phyloP scores from a whole-genome alignment of 257 asterid species.

The Nicotiana paniculata region DNA sequence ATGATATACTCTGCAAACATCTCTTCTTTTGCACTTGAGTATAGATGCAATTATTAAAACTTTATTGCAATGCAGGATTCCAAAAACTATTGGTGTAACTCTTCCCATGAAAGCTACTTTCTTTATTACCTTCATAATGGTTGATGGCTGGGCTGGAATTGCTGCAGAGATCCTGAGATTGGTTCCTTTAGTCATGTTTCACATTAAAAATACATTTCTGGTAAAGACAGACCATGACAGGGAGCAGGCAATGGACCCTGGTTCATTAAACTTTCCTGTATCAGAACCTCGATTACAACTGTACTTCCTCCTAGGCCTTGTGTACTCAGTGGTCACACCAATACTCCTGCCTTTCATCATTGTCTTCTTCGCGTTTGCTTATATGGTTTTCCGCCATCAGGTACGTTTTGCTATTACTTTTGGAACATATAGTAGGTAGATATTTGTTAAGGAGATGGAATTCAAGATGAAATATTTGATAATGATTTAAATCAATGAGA shows the following conservation, averaged over 20 bases:
- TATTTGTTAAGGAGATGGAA: background rate
- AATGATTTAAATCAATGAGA: too few relatives aligned
- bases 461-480: background rate
- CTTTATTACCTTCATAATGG: constrained; percentile 81
- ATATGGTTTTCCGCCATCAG: constrained; percentile 79
- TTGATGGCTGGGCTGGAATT: constrained; percentile 90
- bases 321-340: constrained; percentile 68
- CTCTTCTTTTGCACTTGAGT: background rate
- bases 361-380: constrained; percentile 69
- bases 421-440: background rate
- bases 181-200: constrained; percentile 57
- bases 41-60: background rate
- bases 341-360: constrained; percentile 75
- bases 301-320: constrained; percentile 74
- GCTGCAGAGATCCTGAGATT: constrained; percentile 72
- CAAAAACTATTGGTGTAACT: constrained; percentile 65
- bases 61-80: constrained; percentile 49
- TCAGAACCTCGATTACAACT: constrained; percentile 76
- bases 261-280: constrained; percentile 37
- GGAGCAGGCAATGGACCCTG: constrained; percentile 78
- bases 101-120: constrained; percentile 89
- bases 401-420: constrained; percentile 23
- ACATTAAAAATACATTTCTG: constrained; percentile 60
- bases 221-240: constrained; percentile 64
- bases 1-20: too few relatives aligned